Percentiles rank a stretch among this genome's conserved stretches.
phyloP scores from a whole-genome alignment of 208 protist genomes.

The Leptomonas pyrrhocoris region DNA sequence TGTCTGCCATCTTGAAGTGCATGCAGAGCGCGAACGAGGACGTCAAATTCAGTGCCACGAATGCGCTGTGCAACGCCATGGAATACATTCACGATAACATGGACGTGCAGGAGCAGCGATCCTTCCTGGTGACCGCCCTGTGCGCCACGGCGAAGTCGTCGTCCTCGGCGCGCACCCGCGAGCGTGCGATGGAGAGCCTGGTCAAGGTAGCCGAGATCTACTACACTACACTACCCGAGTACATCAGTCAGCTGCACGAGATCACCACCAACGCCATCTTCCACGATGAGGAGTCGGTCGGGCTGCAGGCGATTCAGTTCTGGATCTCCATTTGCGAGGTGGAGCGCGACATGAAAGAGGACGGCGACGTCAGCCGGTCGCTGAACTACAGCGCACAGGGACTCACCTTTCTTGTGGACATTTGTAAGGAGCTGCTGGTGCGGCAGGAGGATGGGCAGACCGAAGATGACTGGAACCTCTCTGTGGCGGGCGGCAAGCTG shows the following conservation, averaged over 20 bases:
- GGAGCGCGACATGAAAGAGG: constrained; percentile 88
- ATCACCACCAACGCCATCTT: constrained; percentile 93
- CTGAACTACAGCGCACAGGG: constrained; percentile 89
- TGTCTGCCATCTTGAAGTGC: constrained; percentile 91
- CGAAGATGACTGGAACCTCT: constrained; percentile 95
- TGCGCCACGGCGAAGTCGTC: constrained; percentile 65
- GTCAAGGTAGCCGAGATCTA: constrained; percentile 95
- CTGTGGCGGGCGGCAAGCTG: constrained; percentile 92
- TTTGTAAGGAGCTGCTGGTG: constrained; percentile 87
- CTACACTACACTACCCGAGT: constrained; percentile 93
- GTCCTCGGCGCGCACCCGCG: constrained; percentile 62
- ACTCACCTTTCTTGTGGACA: constrained; percentile 79
- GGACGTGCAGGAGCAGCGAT: constrained; percentile 88
- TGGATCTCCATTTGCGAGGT: constrained; percentile 97
- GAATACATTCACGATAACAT: constrained; percentile 96
- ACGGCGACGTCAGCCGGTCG: constrained; percentile 45
- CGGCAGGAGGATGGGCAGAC: constrained; percentile 93
- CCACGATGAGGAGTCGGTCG: constrained; percentile 90
- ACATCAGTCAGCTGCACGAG: constrained; percentile 89
- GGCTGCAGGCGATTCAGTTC: constrained; percentile 97
- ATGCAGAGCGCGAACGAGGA: constrained; percentile 82
- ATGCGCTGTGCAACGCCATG: constrained; percentile 95
- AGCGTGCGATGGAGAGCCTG: constrained; percentile 93
- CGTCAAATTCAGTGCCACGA: constrained; percentile 90
- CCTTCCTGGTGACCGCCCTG: constrained; percentile 91